Base-by-base conservation (phyloP, 139 green algal genomes). In the Coelastrella sp. region DNA sequence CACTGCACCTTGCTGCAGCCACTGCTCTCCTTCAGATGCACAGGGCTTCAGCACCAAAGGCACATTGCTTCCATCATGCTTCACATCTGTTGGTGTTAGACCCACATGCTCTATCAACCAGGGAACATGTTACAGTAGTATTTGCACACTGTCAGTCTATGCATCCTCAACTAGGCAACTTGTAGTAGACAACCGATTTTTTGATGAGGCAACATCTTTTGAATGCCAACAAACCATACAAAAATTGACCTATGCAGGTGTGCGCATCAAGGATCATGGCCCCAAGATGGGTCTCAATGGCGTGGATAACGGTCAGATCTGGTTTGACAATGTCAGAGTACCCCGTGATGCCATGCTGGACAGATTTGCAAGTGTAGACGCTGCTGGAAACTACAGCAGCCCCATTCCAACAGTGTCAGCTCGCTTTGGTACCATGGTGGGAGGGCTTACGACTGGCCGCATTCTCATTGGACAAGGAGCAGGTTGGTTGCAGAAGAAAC, bases 221-320 rank as follows among this genome's bases (percentile, higher is more conserved):
- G n/a, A n/a, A n/a, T n/a, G n/a, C n/a, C n/a, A n/a, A n/a, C n/a
- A n/a, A n/a, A n/a, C n/a, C n/a, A n/a, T n/a, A n/a, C n/a, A n/a
- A n/a, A 41, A 19, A 17, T 37, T 27, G 17, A 35, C 6, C 15
- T 78, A 0, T 38, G 37, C 73, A 81, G 75, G 75, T 51, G 89
- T 98, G 57, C 92, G 93, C 81, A 96, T 96, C 76, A 60, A 84
- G 32, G 94, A 96, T 85, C 92, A 92, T 40, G 82, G 80, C 0
- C 53, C 82, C n/a, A 66, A 87, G 89, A 93, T 93, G 87, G 90
- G 94, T 21, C 91, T 98, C 43, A 96, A 96, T 74, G 96, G 96
- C 3, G 95, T 98, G 37, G 96, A 98, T 89, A 98, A 98, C 79
- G 96, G 96, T 19, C 90, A 92, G 81, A 91, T 94, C 72, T 95